Conservation (phyloP, 176 grass and related monocot genomes). For the Eragrostis curvula region DNA sequence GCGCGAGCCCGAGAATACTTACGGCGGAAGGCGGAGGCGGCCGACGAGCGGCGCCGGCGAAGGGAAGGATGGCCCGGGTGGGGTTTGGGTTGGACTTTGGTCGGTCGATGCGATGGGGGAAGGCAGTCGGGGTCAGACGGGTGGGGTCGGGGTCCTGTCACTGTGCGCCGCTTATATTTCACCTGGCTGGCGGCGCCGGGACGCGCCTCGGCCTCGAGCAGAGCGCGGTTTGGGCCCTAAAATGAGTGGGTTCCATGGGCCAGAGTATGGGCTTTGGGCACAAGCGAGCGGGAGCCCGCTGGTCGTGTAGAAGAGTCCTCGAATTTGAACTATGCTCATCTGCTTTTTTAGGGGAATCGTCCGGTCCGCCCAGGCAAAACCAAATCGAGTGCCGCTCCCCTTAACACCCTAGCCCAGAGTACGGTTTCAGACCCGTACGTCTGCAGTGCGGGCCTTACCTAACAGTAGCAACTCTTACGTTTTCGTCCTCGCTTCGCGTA, state of each 20-base stretch:
- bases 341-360: too few species aligned
- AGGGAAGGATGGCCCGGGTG: neutral
- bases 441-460: too few species aligned
- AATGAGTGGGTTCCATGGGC: neutral
- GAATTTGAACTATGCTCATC: too few species aligned
- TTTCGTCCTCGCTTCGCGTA: too few species aligned
- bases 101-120: neutral
- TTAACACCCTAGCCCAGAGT: too few species aligned
- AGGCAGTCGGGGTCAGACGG: neutral
- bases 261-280: neutral
- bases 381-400: too few species aligned
- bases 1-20: neutral
- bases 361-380: too few species aligned
- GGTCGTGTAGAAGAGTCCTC: neutral
- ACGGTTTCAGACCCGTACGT: too few species aligned
- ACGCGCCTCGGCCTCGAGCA: too few species aligned
- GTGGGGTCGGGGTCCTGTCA: neutral
- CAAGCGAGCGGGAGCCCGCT: neutral
- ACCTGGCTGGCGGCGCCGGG: neutral
- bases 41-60: conserved; percentile 11
- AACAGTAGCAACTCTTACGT: too few species aligned
- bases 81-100: neutral
- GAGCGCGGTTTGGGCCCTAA: too few species aligned
- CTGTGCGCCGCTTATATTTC: neutral
- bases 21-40: conserved; percentile 6